phyloP scores from a whole-genome alignment of 2,329 filamentous ascomycete species.

The Biscogniauxia marginata region DNA sequence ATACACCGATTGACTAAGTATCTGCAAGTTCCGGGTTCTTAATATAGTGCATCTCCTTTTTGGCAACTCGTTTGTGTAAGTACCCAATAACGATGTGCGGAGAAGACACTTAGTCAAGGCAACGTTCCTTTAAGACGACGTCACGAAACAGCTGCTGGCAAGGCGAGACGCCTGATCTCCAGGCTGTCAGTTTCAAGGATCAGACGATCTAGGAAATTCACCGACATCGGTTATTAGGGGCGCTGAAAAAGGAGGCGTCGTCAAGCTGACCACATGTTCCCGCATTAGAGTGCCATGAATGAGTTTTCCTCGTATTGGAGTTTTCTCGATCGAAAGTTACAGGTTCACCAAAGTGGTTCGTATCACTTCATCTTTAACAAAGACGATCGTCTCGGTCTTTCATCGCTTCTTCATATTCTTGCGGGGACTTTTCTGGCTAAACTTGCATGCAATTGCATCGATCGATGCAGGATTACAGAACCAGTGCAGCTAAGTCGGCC shows the following conservation, averaged over 20 bases:
- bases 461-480: background rate
- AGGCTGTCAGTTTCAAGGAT: background rate
- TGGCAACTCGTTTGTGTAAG: background rate
- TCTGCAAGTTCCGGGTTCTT: background rate
- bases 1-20: background rate
- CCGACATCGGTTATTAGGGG: background rate
- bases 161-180: background rate
- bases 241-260: background rate
- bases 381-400: background rate
- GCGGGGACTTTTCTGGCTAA: background rate
- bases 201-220: background rate
- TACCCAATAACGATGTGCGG: background rate
- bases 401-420: background rate
- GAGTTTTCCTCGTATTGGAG: background rate
- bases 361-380: too few relatives aligned
- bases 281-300: too few relatives aligned
- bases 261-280: background rate
- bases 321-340: too few relatives aligned
- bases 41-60: background rate
- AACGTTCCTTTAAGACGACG: background rate
- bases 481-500: too few relatives aligned
- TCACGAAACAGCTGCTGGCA: background rate
- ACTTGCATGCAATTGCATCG: background rate
- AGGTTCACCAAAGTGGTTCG: too few relatives aligned
- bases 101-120: background rate